Conservation (phyloP, 1,139 yeast species). For the Arxiozyma bovina region DNA sequence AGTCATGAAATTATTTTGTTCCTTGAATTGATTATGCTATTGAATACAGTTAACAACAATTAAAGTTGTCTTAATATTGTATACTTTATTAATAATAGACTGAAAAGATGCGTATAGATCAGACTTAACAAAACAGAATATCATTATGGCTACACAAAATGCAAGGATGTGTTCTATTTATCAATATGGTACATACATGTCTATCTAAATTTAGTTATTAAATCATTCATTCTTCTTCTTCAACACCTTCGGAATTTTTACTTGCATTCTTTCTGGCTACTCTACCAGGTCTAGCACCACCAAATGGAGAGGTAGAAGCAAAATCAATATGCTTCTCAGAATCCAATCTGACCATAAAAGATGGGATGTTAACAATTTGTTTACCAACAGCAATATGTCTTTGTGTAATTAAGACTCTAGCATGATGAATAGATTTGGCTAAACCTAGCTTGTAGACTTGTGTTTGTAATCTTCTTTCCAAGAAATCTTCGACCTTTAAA, state of each 20-base stretch:
- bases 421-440: constrained; percentile 99
- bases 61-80: too few relatives aligned
- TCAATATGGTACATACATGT: background rate
- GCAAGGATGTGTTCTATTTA: background rate
- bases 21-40: too few relatives aligned
- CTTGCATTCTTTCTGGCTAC: constrained; percentile 94
- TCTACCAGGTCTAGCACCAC: constrained; percentile 99
- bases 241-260: constrained; percentile 44
- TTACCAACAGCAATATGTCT: constrained; percentile 99
- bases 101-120: too few relatives aligned
- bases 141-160: background rate
- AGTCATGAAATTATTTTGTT: background rate
- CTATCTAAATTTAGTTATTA: background rate
- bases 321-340: constrained; percentile 99
- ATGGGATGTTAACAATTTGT: constrained; percentile 97
- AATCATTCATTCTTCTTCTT: constrained; percentile 34
- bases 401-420: constrained; percentile 97
- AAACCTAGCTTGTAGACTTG: constrained; percentile 99
- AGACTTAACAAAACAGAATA: background rate
- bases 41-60: too few relatives aligned
- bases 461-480: constrained; percentile 99
- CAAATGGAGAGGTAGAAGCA: constrained; percentile 98
- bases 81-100: too few relatives aligned
- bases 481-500: constrained; percentile 95
- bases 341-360: constrained; percentile 99